Evolutionary conservation across 768 basidiomycete genomes (phyloP).

Genomic region (Mycena indigotica): DNA sequence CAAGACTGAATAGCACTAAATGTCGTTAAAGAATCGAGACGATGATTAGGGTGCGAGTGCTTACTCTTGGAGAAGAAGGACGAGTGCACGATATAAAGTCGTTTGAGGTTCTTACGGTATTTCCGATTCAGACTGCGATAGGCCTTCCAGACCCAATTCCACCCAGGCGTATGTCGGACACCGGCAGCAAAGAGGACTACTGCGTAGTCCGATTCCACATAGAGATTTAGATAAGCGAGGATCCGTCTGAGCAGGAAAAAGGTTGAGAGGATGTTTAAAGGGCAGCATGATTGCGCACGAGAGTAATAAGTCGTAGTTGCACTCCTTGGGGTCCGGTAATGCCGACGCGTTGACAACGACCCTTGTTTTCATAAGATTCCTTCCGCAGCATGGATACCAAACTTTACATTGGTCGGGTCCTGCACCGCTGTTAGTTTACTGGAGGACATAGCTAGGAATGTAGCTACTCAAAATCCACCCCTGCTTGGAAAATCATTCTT

Average conservation of each 20-base stretch:
- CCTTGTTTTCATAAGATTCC: constrained; percentile 15
- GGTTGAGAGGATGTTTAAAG: constrained; percentile 16
- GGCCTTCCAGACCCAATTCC: constrained; percentile 93
- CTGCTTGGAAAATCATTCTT: constrained; percentile 83
- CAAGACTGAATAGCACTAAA: constrained; percentile 84
- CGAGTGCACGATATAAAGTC: constrained; percentile 85
- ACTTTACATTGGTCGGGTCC: constrained; percentile 85
- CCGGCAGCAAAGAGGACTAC: constrained; percentile 88
- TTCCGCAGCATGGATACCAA: background rate
- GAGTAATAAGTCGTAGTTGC: constrained; percentile 77
- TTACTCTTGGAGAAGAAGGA: constrained; percentile 87
- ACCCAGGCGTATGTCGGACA: constrained; percentile 68
- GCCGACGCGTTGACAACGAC: constrained; percentile 83
- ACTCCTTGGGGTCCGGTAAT: constrained; percentile 74
- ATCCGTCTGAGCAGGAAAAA: constrained; percentile 61
- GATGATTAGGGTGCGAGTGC: constrained; percentile 24
- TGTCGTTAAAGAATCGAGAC: constrained; percentile 12
- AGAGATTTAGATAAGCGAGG: constrained; percentile 77
- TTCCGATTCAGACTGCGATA: constrained; percentile 79
- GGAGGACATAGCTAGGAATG: constrained; percentile 2
- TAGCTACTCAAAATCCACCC: constrained; percentile 85
- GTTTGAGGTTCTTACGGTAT: constrained; percentile 87
- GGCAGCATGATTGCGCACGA: constrained; percentile 49
- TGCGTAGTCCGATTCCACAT: constrained; percentile 88
- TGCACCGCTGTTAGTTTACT: constrained; percentile 31